A percentile compares a stretch with the other conserved stretches of the same genome.
Evolutionary conservation across 2,329 filamentous ascomycete genomes (phyloP).

Genomic region (Pseudodiploospora longispora): DNA sequence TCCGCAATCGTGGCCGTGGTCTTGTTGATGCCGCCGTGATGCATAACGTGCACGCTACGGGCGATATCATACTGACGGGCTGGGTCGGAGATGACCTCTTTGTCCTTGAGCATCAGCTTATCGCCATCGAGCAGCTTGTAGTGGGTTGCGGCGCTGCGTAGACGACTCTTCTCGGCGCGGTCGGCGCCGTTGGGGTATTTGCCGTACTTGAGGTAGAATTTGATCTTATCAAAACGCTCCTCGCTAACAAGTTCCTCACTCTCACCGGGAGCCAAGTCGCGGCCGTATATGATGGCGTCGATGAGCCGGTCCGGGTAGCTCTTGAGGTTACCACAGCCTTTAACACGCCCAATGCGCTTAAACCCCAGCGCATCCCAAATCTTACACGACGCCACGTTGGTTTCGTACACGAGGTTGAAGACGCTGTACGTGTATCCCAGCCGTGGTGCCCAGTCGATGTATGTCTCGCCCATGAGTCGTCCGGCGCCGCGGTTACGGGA

Average conservation of each 20-base stretch:
- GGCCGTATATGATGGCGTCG: conserved; percentile 72
- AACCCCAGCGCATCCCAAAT: conserved; percentile 92
- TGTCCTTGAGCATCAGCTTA: conserved; percentile 92
- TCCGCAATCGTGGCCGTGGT: conserved; percentile 91
- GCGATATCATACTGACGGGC: conserved; percentile 87
- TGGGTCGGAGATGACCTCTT: conserved; percentile 90
- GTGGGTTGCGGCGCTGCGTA: conserved; percentile 88
- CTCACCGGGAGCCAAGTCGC: conserved; percentile 49
- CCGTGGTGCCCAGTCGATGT: conserved; percentile 70
- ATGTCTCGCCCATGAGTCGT: conserved; percentile 66
- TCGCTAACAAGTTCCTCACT: conserved; percentile 81
- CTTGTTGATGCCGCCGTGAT: conserved; percentile 95
- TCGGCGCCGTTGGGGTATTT: conserved; percentile 92
- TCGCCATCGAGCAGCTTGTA: conserved; percentile 77
- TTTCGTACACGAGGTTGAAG: conserved; percentile 92
- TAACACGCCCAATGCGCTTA: conserved; percentile 81
- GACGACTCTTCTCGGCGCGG: conserved; percentile 87
- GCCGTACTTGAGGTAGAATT: conserved; percentile 90
- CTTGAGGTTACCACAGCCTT: conserved; percentile 60
- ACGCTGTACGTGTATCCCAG: conserved; percentile 86
- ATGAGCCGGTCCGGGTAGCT: conserved; percentile 61
- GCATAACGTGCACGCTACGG: conserved; percentile 60
- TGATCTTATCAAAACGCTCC: conserved; percentile 97
- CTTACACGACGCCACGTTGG: conserved; percentile 79
- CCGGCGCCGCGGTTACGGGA: conserved; percentile 68